Percentiles rank a stretch among this genome's conserved stretches.
Evolutionary conservation across 805 yeast species (phyloP).

Genomic region (Candida koratica): DNA sequence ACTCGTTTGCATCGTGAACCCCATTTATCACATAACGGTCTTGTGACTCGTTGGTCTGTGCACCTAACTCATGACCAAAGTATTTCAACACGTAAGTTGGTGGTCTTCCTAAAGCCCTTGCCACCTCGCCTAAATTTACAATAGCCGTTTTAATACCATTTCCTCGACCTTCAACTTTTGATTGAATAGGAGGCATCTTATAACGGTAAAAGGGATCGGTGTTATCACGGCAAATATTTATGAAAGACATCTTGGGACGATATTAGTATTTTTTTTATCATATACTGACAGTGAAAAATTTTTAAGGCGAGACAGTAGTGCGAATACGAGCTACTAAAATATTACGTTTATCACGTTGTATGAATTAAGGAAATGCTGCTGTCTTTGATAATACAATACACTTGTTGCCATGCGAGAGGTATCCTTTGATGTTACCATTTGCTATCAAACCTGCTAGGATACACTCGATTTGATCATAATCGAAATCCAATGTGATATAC

Average conservation of each 20-base stretch:
- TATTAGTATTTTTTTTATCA: slow-evolving; percentile 7
- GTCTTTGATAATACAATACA: slow-evolving; percentile 73
- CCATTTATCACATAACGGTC: slow-evolving; percentile 95
- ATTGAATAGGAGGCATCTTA: slow-evolving; percentile 97
- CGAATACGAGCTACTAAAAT: no score
- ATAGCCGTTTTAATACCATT: slow-evolving; percentile 98
- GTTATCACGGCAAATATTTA: slow-evolving; percentile 95
- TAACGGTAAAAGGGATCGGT: slow-evolving; percentile 98
- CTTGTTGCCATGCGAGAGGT: slow-evolving; percentile 69
- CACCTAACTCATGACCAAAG: slow-evolving; percentile 96
- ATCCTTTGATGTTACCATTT: slow-evolving; percentile 66
- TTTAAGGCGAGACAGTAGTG: no score
- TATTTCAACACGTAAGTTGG: slow-evolving; percentile 87
- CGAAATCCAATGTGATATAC: slow-evolving; percentile 15
- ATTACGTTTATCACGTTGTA: background rate
- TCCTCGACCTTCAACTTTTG: slow-evolving; percentile 98
- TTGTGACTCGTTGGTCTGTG: slow-evolving; percentile 72
- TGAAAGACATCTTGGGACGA: slow-evolving; percentile 58
- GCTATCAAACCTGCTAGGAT: slow-evolving; percentile 62
- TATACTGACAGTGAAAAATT: slow-evolving; percentile 3
- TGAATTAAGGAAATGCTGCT: slow-evolving; percentile 48
- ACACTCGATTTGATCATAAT: slow-evolving; percentile 60
- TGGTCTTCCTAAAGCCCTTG: slow-evolving; percentile 92
- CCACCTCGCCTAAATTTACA: slow-evolving; percentile 85
- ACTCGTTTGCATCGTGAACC: slow-evolving; percentile 81